These are phyloP conservation scores for Acer yangbiense DNA, from an alignment of 345 rosid species.

Conservation along the genomic window DNA sequence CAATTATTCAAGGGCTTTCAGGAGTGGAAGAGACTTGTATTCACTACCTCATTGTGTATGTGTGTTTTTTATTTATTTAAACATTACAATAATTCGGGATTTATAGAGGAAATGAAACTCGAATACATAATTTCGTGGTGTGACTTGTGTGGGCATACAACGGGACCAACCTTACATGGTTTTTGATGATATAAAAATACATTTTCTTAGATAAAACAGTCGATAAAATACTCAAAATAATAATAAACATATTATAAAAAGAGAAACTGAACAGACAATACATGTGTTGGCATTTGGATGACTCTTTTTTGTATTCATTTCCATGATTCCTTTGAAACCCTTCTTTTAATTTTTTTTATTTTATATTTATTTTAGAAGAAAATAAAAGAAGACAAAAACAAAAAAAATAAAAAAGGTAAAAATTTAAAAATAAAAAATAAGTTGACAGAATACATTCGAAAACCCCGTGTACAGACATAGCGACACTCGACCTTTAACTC, in stretches of 20 bases:
- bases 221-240: no score
- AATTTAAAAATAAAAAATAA: not conserved
- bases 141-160: no score
- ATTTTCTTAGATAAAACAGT: no score
- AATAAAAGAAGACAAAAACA: constrained; percentile 3
- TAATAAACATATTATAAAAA: not conserved
- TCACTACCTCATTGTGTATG: no score
- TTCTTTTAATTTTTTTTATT: not conserved
- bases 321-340: not conserved
- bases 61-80: no score
- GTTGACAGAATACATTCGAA: not conserved
- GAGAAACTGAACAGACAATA: not conserved
- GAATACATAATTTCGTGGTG: no score
- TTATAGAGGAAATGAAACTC: no score
- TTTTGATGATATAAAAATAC: no score
- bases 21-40: no score
- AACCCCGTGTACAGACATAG: not conserved
- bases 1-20: no score
- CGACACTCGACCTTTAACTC: constrained; percentile 1
- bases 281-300: not conserved
- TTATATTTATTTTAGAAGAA: not conserved
- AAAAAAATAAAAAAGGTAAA: not conserved
- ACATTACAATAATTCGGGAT: no score
- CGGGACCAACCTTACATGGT: no score
- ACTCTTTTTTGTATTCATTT: not conserved